phyloP scores from a whole-genome alignment of 1,284 basidiomycete species.

The Amylostereum areolatum region DNA sequence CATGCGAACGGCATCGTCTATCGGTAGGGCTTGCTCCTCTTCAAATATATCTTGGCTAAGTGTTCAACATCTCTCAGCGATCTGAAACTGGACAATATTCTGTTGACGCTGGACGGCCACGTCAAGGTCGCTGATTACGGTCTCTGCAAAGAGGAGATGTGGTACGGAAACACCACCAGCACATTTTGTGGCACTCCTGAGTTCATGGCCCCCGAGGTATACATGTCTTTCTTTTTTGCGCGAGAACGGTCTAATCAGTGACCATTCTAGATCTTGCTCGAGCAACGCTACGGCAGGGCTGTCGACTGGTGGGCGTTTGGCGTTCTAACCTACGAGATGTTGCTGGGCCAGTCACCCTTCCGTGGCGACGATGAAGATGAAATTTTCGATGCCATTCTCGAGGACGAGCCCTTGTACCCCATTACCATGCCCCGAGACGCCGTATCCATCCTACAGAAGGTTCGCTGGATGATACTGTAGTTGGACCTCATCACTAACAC shows the following conservation, averaged over 20 bases:
- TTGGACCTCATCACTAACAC: conserved; percentile 1
- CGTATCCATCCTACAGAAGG: conserved; percentile 93
- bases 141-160: conserved; percentile 99
- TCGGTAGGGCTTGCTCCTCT: conserved; percentile 40
- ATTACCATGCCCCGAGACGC: conserved; percentile 99
- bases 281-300: conserved; percentile 96
- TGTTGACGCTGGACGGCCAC: conserved; percentile 95
- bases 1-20: conserved; percentile 96
- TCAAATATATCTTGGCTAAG: no score
- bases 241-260: conserved; percentile 3
- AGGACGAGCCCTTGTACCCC: conserved; percentile 97
- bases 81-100: conserved; percentile 97
- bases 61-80: conserved; percentile 47
- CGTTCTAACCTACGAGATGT: conserved; percentile 98
- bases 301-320: conserved; percentile 99
- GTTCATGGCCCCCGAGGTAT: conserved; percentile 98
- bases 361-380: conserved; percentile 99
- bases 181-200: conserved; percentile 99
- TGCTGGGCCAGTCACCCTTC: conserved; percentile 98
- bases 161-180: conserved; percentile 93
- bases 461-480: conserved; percentile 22
- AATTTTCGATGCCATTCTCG: conserved; percentile 98
- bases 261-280: conserved; percentile 77
- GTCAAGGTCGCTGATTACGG: conserved; percentile 99
- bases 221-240: conserved; percentile 12